These are phyloP conservation scores for Hypericum perforatum DNA, from an alignment of 345 rosid species.

Conservation along the genomic window DNA sequence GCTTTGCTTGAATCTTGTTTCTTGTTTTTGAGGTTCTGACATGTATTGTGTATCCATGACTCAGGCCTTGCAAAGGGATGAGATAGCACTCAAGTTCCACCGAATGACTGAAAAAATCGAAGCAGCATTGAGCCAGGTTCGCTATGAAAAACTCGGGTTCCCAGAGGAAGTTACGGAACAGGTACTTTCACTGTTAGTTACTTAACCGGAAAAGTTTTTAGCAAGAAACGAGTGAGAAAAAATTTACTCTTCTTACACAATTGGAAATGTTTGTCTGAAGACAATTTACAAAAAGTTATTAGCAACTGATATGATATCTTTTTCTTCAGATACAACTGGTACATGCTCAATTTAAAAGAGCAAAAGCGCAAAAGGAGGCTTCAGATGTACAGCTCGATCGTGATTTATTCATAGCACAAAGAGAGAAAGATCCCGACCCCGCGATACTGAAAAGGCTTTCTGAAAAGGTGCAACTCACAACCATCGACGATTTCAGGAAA, in stretches of 20 bases:
- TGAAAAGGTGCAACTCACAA: slow-evolving; percentile 69
- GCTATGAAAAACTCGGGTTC: slow-evolving; percentile 45
- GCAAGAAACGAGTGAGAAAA: no score
- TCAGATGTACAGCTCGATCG: slow-evolving; percentile 56
- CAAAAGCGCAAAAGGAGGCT: slow-evolving; percentile 49
- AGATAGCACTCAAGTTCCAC: slow-evolving; percentile 36
- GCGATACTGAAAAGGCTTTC: slow-evolving; percentile 54
- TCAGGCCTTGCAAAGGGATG: slow-evolving; percentile 51
- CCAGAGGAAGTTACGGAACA: slow-evolving; percentile 89
- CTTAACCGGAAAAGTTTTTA: no score
- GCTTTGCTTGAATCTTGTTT: no score
- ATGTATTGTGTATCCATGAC: not conserved
- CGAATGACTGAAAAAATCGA: slow-evolving; percentile 55
- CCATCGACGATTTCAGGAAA: slow-evolving; percentile 62
- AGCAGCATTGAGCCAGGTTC: slow-evolving; percentile 55
- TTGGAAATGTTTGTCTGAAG: no score
- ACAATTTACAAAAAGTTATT: no score
- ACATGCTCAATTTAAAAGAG: slow-evolving; percentile 79
- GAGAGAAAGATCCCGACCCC: slow-evolving; percentile 52
- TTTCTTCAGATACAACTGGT: slow-evolving; percentile 67
- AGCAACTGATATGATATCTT: not conserved
- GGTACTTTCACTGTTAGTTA: slow-evolving; percentile 30
- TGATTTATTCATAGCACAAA: slow-evolving; percentile 53
- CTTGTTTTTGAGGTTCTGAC: no score
- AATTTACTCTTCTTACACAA: no score